Evolutionary conservation across 148 eudicot species (phyloP).

Genomic region (Nyssa sinensis): DNA sequence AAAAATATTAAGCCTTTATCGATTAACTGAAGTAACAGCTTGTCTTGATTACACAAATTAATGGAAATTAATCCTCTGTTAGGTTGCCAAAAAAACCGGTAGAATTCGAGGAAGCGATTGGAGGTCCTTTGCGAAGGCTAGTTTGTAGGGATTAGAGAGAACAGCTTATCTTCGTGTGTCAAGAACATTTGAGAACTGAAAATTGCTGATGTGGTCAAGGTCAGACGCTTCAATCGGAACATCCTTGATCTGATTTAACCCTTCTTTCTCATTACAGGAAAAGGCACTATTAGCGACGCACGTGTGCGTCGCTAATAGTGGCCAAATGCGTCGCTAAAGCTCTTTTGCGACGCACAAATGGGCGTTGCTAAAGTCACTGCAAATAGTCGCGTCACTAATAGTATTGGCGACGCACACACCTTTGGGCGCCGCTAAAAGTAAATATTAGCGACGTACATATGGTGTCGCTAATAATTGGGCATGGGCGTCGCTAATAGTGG

Average conservation of each 20-base stretch:
- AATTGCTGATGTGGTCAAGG: constrained; percentile 24
- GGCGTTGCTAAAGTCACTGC: too few relatives aligned
- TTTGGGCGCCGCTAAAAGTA: too few relatives aligned
- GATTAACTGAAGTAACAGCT: background rate
- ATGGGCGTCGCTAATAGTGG: too few relatives aligned
- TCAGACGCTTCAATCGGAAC: constrained; percentile 45
- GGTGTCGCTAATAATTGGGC: too few relatives aligned
- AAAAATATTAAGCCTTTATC: background rate
- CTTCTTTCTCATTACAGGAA: background rate
- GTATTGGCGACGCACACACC: too few relatives aligned
- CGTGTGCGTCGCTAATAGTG: too few relatives aligned
- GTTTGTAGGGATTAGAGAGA: constrained; percentile 27
- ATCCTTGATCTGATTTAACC: constrained; percentile 28
- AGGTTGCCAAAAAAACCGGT: constrained; percentile 22
- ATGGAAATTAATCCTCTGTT: background rate
- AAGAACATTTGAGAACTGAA: constrained; percentile 7
- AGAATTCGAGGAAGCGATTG: constrained; percentile 71
- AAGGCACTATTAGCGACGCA: too few relatives aligned
- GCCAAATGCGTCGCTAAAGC: too few relatives aligned
- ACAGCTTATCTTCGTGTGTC: constrained; percentile 21
- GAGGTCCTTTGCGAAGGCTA: constrained; percentile 41
- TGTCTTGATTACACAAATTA: background rate
- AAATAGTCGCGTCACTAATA: too few relatives aligned
- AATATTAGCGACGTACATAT: too few relatives aligned
- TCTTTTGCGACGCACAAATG: too few relatives aligned